Evolutionary conservation across 2,329 filamentous ascomycete species (phyloP).

Genomic region (Dactylellina parvicollis): DNA sequence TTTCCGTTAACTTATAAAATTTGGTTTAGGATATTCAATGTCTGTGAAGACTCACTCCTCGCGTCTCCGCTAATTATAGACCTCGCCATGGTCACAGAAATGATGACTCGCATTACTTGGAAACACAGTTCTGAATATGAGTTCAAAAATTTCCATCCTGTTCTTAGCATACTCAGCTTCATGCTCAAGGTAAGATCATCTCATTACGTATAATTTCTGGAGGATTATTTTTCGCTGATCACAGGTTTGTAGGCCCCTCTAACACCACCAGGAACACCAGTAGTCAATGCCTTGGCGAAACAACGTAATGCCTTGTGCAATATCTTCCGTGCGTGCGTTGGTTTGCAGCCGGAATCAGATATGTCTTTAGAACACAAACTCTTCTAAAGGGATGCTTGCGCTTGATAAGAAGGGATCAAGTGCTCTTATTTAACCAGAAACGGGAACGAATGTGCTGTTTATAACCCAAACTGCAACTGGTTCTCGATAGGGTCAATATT

Average conservation of each 20-base stretch:
- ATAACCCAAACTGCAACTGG: too few species aligned
- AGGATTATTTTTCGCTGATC: slow-evolving; percentile 12
- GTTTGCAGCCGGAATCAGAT: slow-evolving; percentile 95
- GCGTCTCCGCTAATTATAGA: slow-evolving; percentile 98
- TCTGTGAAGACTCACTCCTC: slow-evolving; percentile 97
- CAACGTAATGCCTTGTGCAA: slow-evolving; percentile 94
- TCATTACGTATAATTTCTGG: not conserved
- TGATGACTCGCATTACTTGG: slow-evolving; percentile 99
- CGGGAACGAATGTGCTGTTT: too few species aligned
- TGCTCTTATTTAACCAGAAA: too few species aligned
- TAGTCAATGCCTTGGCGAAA: slow-evolving; percentile 94
- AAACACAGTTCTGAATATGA: slow-evolving; percentile 72
- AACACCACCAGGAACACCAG: slow-evolving; percentile 91
- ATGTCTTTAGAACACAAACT: slow-evolving; percentile 99
- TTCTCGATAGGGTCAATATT: too few species aligned
- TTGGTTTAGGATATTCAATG: slow-evolving; percentile 82
- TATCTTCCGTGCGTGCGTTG: slow-evolving; percentile 97
- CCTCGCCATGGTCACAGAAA: slow-evolving; percentile 88
- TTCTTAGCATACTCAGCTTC: slow-evolving; percentile 96
- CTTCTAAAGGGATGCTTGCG: slow-evolving; percentile 68
- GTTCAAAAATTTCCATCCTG: slow-evolving; percentile 94
- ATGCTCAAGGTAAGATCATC: slow-evolving; percentile 77
- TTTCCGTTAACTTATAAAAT: slow-evolving; percentile 23
- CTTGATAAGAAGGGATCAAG: too few species aligned
- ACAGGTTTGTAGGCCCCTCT: slow-evolving; percentile 76